Base-by-base conservation (phyloP, 169 alveolate species). In the Plasmodium reichenowi region DNA sequence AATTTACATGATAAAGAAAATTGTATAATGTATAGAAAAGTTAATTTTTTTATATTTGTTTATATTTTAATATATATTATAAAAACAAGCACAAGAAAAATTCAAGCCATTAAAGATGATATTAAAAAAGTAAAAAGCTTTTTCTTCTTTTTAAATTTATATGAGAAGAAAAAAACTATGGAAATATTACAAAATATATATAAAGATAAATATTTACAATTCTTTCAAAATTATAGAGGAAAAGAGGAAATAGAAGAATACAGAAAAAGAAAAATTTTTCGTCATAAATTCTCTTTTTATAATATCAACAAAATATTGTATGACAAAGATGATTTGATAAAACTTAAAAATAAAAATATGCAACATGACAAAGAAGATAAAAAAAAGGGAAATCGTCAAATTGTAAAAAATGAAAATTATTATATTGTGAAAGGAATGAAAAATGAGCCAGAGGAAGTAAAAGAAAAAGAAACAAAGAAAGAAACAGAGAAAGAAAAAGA, bases 21-120 rank as follows among this genome's bases (percentile, higher is more conserved):
- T 48, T 71, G 76, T 13, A 63, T 76, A 22, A 76, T 76, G 88
- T 76, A 63, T 29, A 63, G 88, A 76, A 76, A 52, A 43, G 88
- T 76, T 2, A 76, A 76, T 10, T 76, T 76, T 32, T 76, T 76
- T 58, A 59, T 76, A 52, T 76, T 76, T 68, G 76, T 76, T 7
- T 76, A 76, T 45, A 59, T 76, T 15, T 4, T 76, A 6, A 76
- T 76, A 26, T 76, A 76, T 63, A 76, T 76, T 13, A 76, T 76
- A 5, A 76, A 76, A 76, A 76, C 88, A 3, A 76, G 88, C 20
- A 63, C 88, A 12, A 66, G 88, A 22, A 76, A 76, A 63, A 76
- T 76, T 2, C 63, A 76, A 29, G 43, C 88, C 1, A 66, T 76
- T 17, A 50, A 32, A 13, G 88, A 76, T 26, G 88, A 76, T 22